Evolutionary conservation across 495 filamentous ascomycete species (phyloP).

Genomic region (Aspergillus mulundensis): DNA sequence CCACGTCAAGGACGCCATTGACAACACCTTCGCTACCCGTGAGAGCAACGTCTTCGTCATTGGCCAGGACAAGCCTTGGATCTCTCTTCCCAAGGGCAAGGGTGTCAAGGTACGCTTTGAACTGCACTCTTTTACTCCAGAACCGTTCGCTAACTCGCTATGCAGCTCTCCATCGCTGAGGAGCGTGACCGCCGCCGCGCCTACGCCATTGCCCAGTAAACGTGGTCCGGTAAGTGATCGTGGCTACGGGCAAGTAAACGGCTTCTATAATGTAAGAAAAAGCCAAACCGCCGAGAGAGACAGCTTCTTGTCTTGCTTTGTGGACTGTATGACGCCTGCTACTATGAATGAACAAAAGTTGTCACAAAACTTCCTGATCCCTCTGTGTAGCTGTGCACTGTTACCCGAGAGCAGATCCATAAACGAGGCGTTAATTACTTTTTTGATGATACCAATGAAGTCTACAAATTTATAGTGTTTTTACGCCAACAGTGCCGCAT

Average conservation of each 20-base stretch:
- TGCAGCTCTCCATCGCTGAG: conserved; percentile 86
- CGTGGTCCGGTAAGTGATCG: conserved; percentile 29
- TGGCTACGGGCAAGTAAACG: conserved; percentile 24
- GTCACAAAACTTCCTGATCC: conserved; percentile 7
- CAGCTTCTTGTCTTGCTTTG: conserved; percentile 41
- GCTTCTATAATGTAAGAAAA: conserved; percentile 15
- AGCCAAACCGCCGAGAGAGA: conserved; percentile 32
- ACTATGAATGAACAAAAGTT: conserved; percentile 21
- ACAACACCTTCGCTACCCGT: conserved; percentile 98
- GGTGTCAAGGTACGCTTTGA: conserved; percentile 77
- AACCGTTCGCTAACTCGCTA: conserved; percentile 11
- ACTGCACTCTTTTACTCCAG: background rate
- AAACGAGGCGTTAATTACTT: background rate
- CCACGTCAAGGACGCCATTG: conserved; percentile 98
- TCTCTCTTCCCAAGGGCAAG: conserved; percentile 98
- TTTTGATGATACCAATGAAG: conserved; percentile 7
- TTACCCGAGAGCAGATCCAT: background rate
- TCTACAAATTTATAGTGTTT: background rate
- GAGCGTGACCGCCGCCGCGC: conserved; percentile 95
- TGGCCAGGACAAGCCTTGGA: conserved; percentile 95
- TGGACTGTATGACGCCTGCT: conserved; percentile 37
- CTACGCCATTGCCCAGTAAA: conserved; percentile 63
- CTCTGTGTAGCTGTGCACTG: background rate
- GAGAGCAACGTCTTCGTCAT: conserved; percentile 99
- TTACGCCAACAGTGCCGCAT: too few relatives aligned